Evolutionary conservation across 441 rosid genomes (phyloP).

Genomic region (Adansonia gregorii): DNA sequence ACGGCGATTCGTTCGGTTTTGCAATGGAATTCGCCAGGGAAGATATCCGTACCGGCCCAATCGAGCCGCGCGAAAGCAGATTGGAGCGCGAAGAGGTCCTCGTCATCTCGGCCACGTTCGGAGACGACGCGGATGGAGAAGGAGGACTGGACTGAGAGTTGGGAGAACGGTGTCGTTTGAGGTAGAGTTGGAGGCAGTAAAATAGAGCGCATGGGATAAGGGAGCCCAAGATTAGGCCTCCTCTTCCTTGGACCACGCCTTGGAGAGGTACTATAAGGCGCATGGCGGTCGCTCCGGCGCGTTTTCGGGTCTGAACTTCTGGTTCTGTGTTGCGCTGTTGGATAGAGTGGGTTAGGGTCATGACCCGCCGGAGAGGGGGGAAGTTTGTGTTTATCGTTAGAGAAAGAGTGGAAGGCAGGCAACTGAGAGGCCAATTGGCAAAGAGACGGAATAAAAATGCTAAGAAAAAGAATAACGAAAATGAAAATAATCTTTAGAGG

Average conservation of each 20-base stretch:
- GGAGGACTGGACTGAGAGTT: constrained; percentile 32
- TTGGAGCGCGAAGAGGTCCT: constrained; percentile 54
- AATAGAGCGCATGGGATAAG: constrained; percentile 88
- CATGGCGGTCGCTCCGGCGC: constrained; percentile 49
- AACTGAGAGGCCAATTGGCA: too few relatives aligned
- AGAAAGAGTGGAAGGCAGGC: too few relatives aligned
- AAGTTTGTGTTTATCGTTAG: too few relatives aligned
- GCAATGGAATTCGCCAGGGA: constrained; percentile 59
- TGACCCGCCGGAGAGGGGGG: constrained; percentile 3
- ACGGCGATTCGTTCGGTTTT: constrained; percentile 60
- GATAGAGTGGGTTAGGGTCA: constrained; percentile 29
- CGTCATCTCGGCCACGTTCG: constrained; percentile 39
- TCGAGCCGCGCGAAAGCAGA: constrained; percentile 51
- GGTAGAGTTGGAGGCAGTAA: constrained; percentile 83
- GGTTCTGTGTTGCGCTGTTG: not conserved
- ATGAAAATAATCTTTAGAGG: too few relatives aligned
- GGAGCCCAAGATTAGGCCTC: constrained; percentile 82
- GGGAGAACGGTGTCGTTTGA: constrained; percentile 60
- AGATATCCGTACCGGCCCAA: constrained; percentile 59
- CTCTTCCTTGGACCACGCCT: constrained; percentile 85
- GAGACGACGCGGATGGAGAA: constrained; percentile 39
- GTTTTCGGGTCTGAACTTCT: not conserved
- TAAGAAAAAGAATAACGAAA: too few relatives aligned
- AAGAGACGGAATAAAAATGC: too few relatives aligned
- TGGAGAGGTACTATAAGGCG: constrained; percentile 70